Evolutionary conservation across 2,329 filamentous ascomycete species (phyloP), one percentile per base, ranked within the genome.

Genomic region (Sarocladiaceae sp.): DNA sequence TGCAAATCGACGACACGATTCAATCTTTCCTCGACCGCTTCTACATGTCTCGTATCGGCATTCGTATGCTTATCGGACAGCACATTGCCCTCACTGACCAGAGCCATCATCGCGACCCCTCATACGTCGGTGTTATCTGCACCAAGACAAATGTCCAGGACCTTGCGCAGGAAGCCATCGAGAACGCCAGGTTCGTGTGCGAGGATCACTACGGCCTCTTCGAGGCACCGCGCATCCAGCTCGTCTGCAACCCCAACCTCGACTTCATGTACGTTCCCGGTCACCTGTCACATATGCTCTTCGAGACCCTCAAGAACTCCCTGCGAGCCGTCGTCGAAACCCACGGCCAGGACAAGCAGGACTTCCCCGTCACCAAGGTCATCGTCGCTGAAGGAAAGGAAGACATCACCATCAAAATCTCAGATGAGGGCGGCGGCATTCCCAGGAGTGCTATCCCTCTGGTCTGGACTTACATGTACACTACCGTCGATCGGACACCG

Each of bases 401-500:
- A 71, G 94, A 99, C 64, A 99, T 99, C 63, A 99, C 94, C 4
- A 97, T 99, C 76, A 99, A 99, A 73, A 88, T 99, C 61, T 90
- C 88, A 4, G 94, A 99, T 67, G 94, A 99, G 72, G 94, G 94
- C 54, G 94, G 94, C 57, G 94, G 94, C 56, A 97, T 99, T 51
- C 91, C 94, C 0, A 79, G 94, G 62, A 95, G 88, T 62, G 83
- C 90, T 50, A 97, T 99, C 57, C 94, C 94, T 4, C 79, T 99
- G 13, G 94, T 97, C n/a, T 99, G 94, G 94, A 99, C 94, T 12
- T 99, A 99, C 70, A 99, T 97, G 94, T 99, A 99, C 70, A 99
- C 94, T 31, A 99, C 94, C 2, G 94, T 99, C 58, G 94, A 97
- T 69, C 85, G 92, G 61, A 97, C 94, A 20, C 94, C 94, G 13